These are phyloP conservation scores for Serendipita sp. DNA, from an alignment of 768 basidiomycete genomes.

Conservation along the genomic window DNA sequence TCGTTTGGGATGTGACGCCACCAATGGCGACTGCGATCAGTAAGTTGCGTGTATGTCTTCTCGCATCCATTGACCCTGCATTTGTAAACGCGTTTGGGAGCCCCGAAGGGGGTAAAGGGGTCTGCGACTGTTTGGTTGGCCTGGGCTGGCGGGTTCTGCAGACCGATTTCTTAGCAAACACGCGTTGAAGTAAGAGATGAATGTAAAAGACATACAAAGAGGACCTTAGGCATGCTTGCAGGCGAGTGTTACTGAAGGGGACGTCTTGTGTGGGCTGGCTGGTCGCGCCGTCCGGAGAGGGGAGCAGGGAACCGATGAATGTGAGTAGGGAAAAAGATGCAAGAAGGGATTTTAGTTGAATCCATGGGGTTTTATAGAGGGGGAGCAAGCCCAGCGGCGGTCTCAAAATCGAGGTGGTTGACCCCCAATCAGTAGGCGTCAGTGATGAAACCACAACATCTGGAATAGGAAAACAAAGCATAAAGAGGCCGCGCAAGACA, in stretches of 20 bases:
- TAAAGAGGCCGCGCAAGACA: too few relatives aligned
- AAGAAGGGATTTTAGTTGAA: not conserved
- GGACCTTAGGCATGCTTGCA: too few relatives aligned
- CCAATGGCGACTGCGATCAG: not conserved
- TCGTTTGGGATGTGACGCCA: not conserved
- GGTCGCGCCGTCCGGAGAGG: too few relatives aligned
- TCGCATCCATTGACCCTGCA: constrained; percentile 1
- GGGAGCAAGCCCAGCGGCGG: not conserved
- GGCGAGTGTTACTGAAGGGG: too few relatives aligned
- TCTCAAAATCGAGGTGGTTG: not conserved
- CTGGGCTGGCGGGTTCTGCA: too few relatives aligned
- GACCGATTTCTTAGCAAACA: too few relatives aligned
- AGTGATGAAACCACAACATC: not conserved
- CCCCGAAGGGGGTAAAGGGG: not conserved
- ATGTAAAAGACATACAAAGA: too few relatives aligned
- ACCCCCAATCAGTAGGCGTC: constrained; percentile 3
- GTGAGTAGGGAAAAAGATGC: not conserved
- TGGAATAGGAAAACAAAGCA: not conserved
- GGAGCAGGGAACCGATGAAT: not conserved
- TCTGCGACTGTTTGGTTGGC: not conserved
- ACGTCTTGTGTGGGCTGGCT: too few relatives aligned
- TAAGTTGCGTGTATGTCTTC: not conserved
- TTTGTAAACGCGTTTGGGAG: not conserved
- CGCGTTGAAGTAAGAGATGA: too few relatives aligned
- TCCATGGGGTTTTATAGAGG: not conserved